Conservation (phyloP, 306 rosid species). For the Citrullus colocynthis region DNA sequence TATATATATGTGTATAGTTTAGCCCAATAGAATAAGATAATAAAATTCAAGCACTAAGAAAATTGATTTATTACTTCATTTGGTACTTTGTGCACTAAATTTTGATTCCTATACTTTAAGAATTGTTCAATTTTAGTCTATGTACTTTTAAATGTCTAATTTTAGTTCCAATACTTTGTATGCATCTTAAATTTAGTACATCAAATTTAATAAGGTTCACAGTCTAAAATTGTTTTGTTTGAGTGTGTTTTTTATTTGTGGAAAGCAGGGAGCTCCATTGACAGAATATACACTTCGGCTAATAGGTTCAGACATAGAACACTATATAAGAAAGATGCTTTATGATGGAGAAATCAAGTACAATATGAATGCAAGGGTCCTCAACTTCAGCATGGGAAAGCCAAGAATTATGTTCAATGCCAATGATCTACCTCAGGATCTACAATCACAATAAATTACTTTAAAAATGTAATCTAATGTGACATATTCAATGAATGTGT, state of each 20-base stretch:
- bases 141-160: too few species aligned
- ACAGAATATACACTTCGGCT: constrained; percentile 80
- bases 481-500: not conserved
- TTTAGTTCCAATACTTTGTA: too few species aligned
- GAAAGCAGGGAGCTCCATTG: constrained; percentile 70
- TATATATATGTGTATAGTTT: too few species aligned
- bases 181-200: too few species aligned
- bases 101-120: too few species aligned
- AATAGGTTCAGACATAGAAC: constrained; percentile 94
- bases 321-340: constrained; percentile 50
- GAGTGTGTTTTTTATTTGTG: not conserved
- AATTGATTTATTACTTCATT: too few species aligned
- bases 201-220: too few species aligned
- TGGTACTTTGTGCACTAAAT: too few species aligned
- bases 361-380: constrained; percentile 75
- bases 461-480: not conserved
- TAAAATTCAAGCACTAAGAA: too few species aligned
- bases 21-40: too few species aligned
- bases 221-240: too few species aligned
- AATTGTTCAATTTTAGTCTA: too few species aligned
- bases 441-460: constrained; percentile 5
- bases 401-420: constrained; percentile 66
- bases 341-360: constrained; percentile 55
- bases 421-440: constrained; percentile 38
- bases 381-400: constrained; percentile 99